Percentiles rank a stretch among this genome's conserved stretches.
phyloP scores from a whole-genome alignment of 768 basidiomycete genomes.

The Hortiboletus campestris region DNA sequence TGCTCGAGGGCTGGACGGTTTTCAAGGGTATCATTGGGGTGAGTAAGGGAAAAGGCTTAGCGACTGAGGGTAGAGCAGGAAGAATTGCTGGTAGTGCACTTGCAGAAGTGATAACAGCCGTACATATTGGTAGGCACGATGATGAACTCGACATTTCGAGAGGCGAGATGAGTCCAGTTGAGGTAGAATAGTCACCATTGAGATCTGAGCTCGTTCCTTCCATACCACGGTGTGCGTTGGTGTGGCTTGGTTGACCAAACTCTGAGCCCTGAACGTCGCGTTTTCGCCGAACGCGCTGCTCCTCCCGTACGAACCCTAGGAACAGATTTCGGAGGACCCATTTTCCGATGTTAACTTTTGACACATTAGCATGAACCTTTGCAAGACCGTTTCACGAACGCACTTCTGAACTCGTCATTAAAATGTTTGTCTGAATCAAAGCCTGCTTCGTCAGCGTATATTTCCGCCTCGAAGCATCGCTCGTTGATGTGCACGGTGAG shows the following conservation, averaged over 20 bases:
- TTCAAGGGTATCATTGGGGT: slow-evolving; percentile 58
- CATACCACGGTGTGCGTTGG: slow-evolving; percentile 21
- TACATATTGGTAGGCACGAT: slow-evolving; percentile 25
- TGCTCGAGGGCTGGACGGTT: slow-evolving; percentile 27
- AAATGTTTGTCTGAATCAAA: slow-evolving; percentile 57
- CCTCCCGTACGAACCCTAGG: slow-evolving; percentile 69
- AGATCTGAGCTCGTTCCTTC: slow-evolving; percentile 28
- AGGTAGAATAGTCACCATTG: slow-evolving; percentile 15
- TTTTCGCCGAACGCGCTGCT: slow-evolving; percentile 45
- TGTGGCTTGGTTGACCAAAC: slow-evolving; percentile 15
- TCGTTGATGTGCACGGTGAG: slow-evolving; percentile 87
- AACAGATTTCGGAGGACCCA: slow-evolving; percentile 90
- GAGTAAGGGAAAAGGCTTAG: slow-evolving; percentile 53
- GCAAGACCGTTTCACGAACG: slow-evolving; percentile 31
- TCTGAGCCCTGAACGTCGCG: slow-evolving; percentile 28
- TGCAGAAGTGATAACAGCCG: slow-evolving; percentile 58
- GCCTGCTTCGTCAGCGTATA: slow-evolving; percentile 91
- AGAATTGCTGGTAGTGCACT: slow-evolving; percentile 65
- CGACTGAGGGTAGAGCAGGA: slow-evolving; percentile 44
- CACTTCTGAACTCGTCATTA: slow-evolving; percentile 79
- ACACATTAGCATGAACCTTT: slow-evolving; percentile 5
- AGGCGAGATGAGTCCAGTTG: slow-evolving; percentile 27
- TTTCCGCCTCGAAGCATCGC: slow-evolving; percentile 89
- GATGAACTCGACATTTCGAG: slow-evolving; percentile 29
- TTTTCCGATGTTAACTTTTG: slow-evolving; percentile 84